These are phyloP conservation scores for Fusarium succisae DNA, from an alignment of 2,329 filamentous ascomycete genomes.

Conservation along the genomic window DNA sequence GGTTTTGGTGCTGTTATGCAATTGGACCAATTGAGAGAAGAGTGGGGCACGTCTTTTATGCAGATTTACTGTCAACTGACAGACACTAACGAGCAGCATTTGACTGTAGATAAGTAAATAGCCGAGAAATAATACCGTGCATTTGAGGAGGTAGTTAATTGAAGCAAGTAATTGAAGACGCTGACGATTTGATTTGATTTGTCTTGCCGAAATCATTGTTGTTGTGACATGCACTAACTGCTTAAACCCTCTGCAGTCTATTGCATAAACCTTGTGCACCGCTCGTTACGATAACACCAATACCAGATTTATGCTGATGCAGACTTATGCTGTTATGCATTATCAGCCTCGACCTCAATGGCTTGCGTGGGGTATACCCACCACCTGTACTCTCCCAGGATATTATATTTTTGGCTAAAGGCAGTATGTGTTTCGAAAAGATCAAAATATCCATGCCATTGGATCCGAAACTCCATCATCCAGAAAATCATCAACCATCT, in stretches of 20 bases:
- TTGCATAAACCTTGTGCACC: background rate
- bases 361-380: background rate
- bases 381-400: background rate
- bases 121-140: no score
- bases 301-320: no score
- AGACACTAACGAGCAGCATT: accelerated
- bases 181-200: accelerated
- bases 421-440: accelerated
- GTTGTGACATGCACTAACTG: background rate
- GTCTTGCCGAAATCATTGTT: no score
- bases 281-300: no score
- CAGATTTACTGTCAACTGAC: background rate
- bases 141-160: no score
- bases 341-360: no score
- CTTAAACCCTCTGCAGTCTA: no score
- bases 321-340: no score
- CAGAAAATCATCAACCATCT: conserved; percentile 21
- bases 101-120: no score
- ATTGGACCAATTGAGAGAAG: background rate
- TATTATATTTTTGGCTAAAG: no score
- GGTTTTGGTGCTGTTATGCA: background rate
- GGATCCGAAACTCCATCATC: conserved; percentile 1
- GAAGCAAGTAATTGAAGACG: no score
- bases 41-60: background rate
- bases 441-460: conserved; percentile 18